Evolutionary conservation across 108 stramenopile species (phyloP), one percentile per base, ranked within the genome.

Genomic region (Cyclotella choctawhatcheeana): DNA sequence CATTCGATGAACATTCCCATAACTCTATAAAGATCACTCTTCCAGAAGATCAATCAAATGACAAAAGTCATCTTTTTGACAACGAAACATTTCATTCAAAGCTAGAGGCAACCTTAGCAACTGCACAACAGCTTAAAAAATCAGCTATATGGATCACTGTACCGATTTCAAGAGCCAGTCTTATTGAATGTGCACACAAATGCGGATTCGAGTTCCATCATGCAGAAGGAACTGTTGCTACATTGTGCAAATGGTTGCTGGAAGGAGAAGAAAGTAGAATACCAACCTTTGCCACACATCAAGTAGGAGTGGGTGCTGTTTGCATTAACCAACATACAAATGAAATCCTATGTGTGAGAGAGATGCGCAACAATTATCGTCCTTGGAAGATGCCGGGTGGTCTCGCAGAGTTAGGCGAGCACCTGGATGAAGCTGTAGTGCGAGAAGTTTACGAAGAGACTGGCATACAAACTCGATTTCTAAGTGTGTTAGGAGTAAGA

Each of bases 361-460:
- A 93, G 63, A 73, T 83, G 10, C 52, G 92, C 1, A 77, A 77
- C 17, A 93, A 93, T 56, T 91, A 83, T 55, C 74, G 84, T 10
- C 82, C 77, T n/a, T 97, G 94, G 94, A 95, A 95, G 66, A 80
- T 95, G 5, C 96, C 96, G 0, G 91, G 91, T 7, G 96, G 96
- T 1, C 69, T 93, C 24, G 67, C 84, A 0, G 94, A 97, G 25
- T 54, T 90, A 43, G 94, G 93, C 5, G 96, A 97, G 74, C 54
- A 78, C n/a, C 72, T 97, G 26, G 79, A 84, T 51, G 82, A 84
- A 7, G 94, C 91, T 1, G 94, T 84, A 4, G 58, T 77, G 37
- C 74, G 96, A 20, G 96, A 97, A 77, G 94, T 95, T 1, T 60
- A 78, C 65, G 96, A 97, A 77, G 96, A 97, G 65, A 97, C 96